phyloP scores from a whole-genome alignment of 2,329 filamentous ascomycete species.

The Cordyceps farinosa region DNA sequence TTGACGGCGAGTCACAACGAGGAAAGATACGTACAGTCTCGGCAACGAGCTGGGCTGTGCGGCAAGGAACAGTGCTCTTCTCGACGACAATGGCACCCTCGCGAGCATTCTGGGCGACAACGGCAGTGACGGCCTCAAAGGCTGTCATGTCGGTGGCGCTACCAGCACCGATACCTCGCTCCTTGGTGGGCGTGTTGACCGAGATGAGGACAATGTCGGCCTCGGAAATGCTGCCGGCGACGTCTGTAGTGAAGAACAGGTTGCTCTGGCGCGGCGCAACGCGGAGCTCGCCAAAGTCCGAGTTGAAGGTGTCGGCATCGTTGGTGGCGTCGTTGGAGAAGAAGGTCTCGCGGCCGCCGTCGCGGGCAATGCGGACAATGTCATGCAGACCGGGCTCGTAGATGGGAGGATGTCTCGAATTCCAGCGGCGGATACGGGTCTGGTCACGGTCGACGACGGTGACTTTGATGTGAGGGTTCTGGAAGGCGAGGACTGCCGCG shows the following conservation, averaged over 20 bases:
- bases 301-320: slow-evolving; percentile 30
- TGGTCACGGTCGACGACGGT: slow-evolving; percentile 71
- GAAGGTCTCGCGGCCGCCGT: slow-evolving; percentile 47
- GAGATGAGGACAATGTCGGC: slow-evolving; percentile 73
- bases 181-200: slow-evolving; percentile 78
- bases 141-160: slow-evolving; percentile 69
- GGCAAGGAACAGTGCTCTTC: slow-evolving; percentile 76
- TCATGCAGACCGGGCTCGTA: slow-evolving; percentile 70
- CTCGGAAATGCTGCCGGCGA: slow-evolving; percentile 57
- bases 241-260: slow-evolving; percentile 69
- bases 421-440: slow-evolving; percentile 66
- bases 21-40: slow-evolving; percentile 53
- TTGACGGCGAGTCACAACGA: background rate
- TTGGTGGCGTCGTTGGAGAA: slow-evolving; percentile 37
- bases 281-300: slow-evolving; percentile 30
- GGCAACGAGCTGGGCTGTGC: slow-evolving; percentile 66
- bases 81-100: slow-evolving; percentile 72
- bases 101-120: slow-evolving; percentile 64
- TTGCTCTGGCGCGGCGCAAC: slow-evolving; percentile 55
- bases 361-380: slow-evolving; percentile 62
- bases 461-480: slow-evolving; percentile 67
- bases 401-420: slow-evolving; percentile 68
- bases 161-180: slow-evolving; percentile 64
- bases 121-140: slow-evolving; percentile 65
- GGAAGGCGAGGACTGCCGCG: slow-evolving; percentile 68